phyloP scores from a whole-genome alignment of 2,329 filamentous ascomycete genomes.

The Phyllosticta ampelicida region DNA sequence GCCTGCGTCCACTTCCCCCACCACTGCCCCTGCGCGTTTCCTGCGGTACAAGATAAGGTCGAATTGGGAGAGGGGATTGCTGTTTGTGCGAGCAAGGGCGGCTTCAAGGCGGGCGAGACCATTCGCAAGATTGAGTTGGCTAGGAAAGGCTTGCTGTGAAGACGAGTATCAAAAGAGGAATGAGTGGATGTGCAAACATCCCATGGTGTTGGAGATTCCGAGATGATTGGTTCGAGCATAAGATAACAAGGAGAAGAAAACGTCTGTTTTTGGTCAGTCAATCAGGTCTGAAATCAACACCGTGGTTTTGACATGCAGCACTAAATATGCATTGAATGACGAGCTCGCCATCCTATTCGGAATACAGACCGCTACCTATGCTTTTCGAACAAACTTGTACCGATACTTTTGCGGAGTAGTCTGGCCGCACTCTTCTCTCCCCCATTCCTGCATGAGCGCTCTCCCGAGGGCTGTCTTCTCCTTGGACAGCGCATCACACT shows the following conservation, averaged over 20 bases:
- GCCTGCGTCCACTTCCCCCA: conserved; percentile 94
- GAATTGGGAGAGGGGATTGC: conserved; percentile 63
- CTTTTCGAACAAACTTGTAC: conserved; percentile 19
- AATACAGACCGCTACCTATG: background rate
- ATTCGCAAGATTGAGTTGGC: conserved; percentile 68
- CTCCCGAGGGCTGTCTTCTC: conserved; percentile 24
- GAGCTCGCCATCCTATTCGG: background rate
- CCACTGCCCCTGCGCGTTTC: conserved; percentile 86
- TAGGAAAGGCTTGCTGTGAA: conserved; percentile 61
- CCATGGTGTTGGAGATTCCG: background rate
- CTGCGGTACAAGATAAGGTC: conserved; percentile 52
- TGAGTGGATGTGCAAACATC: background rate
- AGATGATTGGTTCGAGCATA: background rate
- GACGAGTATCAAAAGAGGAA: background rate
- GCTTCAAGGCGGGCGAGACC: conserved; percentile 61
- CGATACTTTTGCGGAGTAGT: conserved; percentile 22
- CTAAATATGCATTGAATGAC: background rate
- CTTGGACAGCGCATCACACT: conserved; percentile 14
- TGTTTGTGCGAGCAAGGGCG: conserved; percentile 64
- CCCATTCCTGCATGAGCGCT: conserved; percentile 72
- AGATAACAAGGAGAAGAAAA: background rate
- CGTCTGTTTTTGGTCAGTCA: background rate
- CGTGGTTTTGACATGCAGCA: background rate
- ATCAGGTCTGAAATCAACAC: too few relatives aligned
- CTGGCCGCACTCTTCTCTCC: conserved; percentile 40